Percentiles rank a stretch among this genome's conserved stretches.
These are phyloP conservation scores for Colletotrichum theobromicola DNA, from an alignment of 2,329 filamentous ascomycete species.

Conservation along the genomic window DNA sequence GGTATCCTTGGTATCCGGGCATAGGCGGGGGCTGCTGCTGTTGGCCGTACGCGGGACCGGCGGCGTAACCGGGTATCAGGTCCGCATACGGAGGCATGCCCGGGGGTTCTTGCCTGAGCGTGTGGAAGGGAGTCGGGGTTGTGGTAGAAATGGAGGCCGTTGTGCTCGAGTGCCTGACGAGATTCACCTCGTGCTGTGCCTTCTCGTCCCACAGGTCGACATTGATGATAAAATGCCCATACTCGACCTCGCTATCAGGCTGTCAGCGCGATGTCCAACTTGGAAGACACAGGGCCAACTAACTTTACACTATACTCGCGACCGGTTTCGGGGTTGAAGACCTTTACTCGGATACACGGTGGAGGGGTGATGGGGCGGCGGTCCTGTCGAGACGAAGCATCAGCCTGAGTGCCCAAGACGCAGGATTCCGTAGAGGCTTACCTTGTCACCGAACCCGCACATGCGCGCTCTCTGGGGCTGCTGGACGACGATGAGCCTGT, in stretches of 20 bases:
- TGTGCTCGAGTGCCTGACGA: constrained; percentile 67
- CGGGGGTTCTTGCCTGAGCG: constrained; percentile 30
- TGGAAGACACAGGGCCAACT: constrained; percentile 32
- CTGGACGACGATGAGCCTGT: constrained; percentile 80
- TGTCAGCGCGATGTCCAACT: constrained; percentile 26
- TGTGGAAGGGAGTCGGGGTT: constrained; percentile 73
- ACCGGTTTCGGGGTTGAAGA: constrained; percentile 75
- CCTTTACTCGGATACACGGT: constrained; percentile 84
- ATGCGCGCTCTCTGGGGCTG: constrained; percentile 93
- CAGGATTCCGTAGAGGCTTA: constrained; percentile 35
- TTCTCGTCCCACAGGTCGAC: constrained; percentile 74
- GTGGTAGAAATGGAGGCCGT: constrained; percentile 82
- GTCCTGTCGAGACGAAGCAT: constrained; percentile 63
- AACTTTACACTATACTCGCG: constrained; percentile 87
- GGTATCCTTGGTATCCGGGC: constrained; percentile 6
- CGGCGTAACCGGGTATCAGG: constrained; percentile 4
- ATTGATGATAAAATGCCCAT: constrained; percentile 62
- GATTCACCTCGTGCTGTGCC: constrained; percentile 68
- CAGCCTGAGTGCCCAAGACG: constrained; percentile 25
- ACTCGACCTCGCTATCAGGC: constrained; percentile 59
- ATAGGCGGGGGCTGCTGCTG: neutral
- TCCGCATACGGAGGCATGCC: constrained; percentile 25
- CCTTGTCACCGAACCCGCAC: constrained; percentile 99
- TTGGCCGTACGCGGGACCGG: constrained; percentile 6
- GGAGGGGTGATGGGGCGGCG: constrained; percentile 95